These are phyloP conservation scores for Sphenostylis stenocarpa DNA, from an alignment of 306 rosid genomes.

Conservation along the genomic window DNA sequence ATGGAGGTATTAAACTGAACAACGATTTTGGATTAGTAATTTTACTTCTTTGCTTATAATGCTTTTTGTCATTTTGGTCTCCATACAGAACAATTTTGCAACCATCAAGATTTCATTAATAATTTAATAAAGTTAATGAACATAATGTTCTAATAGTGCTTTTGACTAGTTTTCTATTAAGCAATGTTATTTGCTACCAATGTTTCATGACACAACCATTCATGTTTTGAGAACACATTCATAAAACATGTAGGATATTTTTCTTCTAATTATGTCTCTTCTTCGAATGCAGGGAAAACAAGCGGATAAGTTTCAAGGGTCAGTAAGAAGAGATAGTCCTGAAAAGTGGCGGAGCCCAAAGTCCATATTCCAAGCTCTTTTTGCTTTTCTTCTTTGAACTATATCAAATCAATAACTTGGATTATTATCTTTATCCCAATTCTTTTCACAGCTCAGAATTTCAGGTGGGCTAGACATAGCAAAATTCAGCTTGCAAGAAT, in stretches of 20 bases:
- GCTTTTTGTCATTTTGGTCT: too few species aligned
- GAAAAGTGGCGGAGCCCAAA: constrained; percentile 59
- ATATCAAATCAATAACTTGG: constrained; percentile 26
- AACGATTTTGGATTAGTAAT: background rate
- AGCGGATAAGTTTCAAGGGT: constrained; percentile 51
- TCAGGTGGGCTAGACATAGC: constrained; percentile 31
- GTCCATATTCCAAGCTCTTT: constrained; percentile 82
- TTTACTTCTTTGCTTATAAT: background rate
- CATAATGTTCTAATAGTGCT: background rate
- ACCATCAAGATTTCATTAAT: too few species aligned
- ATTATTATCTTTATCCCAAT: constrained; percentile 31
- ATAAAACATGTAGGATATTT: background rate
- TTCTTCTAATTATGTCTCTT: constrained; percentile 11
- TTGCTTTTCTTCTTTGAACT: constrained; percentile 79
- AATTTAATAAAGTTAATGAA: too few species aligned
- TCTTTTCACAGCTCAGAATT: constrained; percentile 27
- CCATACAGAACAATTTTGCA: too few species aligned
- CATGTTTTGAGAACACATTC: background rate
- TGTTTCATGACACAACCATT: background rate
- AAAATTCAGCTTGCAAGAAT: constrained; percentile 35
- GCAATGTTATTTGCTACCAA: background rate
- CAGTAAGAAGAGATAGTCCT: constrained; percentile 41
- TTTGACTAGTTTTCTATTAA: background rate
- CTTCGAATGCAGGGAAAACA: constrained; percentile 57
- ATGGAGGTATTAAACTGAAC: constrained; percentile 50